Evolutionary conservation across 2,329 filamentous ascomycete species (phyloP).

Genomic region (Alternaria longipes): DNA sequence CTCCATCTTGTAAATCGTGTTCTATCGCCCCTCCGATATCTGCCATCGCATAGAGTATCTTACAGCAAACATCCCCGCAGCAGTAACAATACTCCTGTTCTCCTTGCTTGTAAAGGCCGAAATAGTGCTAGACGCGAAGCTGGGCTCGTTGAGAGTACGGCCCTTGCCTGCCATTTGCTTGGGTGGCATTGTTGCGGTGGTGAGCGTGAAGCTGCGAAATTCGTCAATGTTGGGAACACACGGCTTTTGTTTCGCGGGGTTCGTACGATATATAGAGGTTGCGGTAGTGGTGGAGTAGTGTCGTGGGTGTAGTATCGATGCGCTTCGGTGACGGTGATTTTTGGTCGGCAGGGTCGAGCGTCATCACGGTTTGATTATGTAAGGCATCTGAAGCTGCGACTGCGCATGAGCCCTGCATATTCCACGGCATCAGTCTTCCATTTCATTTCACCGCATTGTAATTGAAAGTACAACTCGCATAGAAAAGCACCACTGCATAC

Average conservation of each 20-base stretch:
- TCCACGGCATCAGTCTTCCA: background rate
- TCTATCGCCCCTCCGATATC: background rate
- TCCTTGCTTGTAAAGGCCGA: slow-evolving; percentile 57
- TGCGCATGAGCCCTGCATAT: background rate
- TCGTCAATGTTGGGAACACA: background rate
- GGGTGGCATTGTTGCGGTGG: slow-evolving; percentile 38
- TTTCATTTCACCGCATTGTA: background rate
- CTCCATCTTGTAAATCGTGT: background rate
- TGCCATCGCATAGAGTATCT: slow-evolving; percentile 30
- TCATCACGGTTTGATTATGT: slow-evolving; percentile 16
- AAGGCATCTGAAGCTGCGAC: background rate
- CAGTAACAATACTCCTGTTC: slow-evolving; percentile 60
- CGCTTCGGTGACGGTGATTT: slow-evolving; percentile 40
- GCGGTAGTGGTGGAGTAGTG: slow-evolving; percentile 3
- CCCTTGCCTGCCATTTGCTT: slow-evolving; percentile 40
- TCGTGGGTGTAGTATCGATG: slow-evolving; percentile 20
- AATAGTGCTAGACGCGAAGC: slow-evolving; percentile 53
- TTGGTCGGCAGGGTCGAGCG: slow-evolving; percentile 20
- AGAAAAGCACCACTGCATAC: background rate
- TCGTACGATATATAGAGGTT: slow-evolving; percentile 13
- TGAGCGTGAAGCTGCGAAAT: background rate
- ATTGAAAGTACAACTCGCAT: background rate
- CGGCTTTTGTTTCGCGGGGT: background rate
- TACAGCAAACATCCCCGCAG: slow-evolving; percentile 62
- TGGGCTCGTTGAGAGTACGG: slow-evolving; percentile 44